Base-by-base conservation (phyloP, 2,329 filamentous ascomycete genomes). In the Fusarium incarnatum region DNA sequence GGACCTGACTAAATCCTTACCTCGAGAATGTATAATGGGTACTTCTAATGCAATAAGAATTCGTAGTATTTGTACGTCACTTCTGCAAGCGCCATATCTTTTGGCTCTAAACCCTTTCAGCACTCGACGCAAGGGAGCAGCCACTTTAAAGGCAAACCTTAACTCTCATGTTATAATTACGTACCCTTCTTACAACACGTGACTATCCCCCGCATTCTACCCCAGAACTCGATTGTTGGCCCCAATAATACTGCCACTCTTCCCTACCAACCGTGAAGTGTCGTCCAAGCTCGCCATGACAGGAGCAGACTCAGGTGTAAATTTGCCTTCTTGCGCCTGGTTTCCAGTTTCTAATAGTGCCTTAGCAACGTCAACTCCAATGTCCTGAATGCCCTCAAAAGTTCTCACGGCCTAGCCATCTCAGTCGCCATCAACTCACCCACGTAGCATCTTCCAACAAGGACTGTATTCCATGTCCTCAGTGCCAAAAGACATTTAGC, bases 381-480 rank as follows among this genome's bases (percentile, higher is more conserved):
- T 58, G 56, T 7, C 32, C 56, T 0, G 48, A 58, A 28, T 58
- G 56, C 37, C 28, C 27, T 4, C 9, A 20, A 15, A 54, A 13
- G 11, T 58, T 58, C 25, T 58, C 48, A n/a, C 56, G 56, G 7
- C 56, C 56, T 2, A 58, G 56, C 15, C 56, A 58, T 20, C 48
- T 58, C 13, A 34, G 37, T 18, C 56, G 56, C 1, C 56, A 58
- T 34, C 47, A 58, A 22, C 48, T 58, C 34, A 58, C 56, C 2
- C 56, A 58, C 9, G 11, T 22, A n/a, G n/a, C 47, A 20, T 44
- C 48, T 8, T 27, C 23, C 13, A 13, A 55, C 3, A 40, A 49
- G 6, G 20, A 58, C 1, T 18, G 25, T 2, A 41, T 58, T 5
- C 37, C 56, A 3, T 58, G 56, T 5, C 27, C 48, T 0, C 52